Evolutionary conservation across 192 early-diverging fungal species (phyloP), one percentile per base, ranked within the genome.

Genomic region (Backusella morwellensis): DNA sequence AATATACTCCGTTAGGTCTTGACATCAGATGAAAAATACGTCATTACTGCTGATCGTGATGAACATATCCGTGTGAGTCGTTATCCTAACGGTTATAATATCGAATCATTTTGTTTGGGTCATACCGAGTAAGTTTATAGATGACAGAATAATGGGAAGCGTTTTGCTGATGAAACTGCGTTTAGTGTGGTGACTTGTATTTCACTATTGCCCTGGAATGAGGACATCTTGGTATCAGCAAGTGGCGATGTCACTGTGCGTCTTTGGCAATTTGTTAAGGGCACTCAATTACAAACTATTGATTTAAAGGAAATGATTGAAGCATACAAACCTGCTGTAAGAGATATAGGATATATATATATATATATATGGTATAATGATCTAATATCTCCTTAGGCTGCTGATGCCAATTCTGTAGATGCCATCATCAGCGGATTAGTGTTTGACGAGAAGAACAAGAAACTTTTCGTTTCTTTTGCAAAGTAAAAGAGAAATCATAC

Each of bases 31-130:
- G 82, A 88, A 66, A 87, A 89, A 44, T 91, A 86, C 50, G 78
- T 99, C 35, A 84, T 99, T 50, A 97, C 98, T 11, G 90, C 93
- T 59, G 98, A 99, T 80, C 93, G 98, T 32, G 98, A 99, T 85
- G 98, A 99, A 77, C 97, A 99, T 83, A 92, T 99, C 73, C 92
- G 98, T 9, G 86, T 99, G n/a, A 96, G 94, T 72, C 85, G 86
- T 40, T 99, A 92, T 80, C 98, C 98, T 26, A 93, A 93, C 70
- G 87, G 92, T 0, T 96, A 95, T 80, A 95, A 93, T 75, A 97
- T 99, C 78, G 88, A 95, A 77, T 84, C 88, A 4, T 99, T 93
- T 81, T 94, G 95, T 54, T 84, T 99, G 19, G 97, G 97, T 14
- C 98, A 99, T 82, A 94, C 86, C 11, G 89, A 91, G 94, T 95